phyloP scores from a whole-genome alignment of 352 stramenopile genomes.

The Thalassiosira hispida region DNA sequence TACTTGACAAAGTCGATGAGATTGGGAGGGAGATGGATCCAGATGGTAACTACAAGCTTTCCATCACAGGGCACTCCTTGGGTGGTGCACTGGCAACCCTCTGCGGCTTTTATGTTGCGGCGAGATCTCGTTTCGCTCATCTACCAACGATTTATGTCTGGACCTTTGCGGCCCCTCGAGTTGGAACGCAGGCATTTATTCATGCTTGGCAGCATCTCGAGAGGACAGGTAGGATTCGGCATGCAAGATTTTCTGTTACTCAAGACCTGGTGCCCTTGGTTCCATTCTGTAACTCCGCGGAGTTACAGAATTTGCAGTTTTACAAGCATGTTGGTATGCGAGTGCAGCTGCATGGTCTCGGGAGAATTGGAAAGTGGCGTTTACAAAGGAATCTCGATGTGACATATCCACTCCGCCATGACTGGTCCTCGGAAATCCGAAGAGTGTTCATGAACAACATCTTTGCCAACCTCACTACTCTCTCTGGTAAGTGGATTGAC shows the following conservation, averaged over 20 bases:
- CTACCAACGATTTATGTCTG: conserved; percentile 18
- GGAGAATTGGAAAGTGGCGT: conserved; percentile 27
- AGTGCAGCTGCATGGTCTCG: conserved; percentile 3
- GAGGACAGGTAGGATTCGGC: conserved; percentile 11
- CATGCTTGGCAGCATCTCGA: conserved; percentile 28
- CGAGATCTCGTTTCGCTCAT: not conserved
- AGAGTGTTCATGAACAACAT: conserved; percentile 6
- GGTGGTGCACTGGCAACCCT: conserved; percentile 37
- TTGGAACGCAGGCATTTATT: conserved; percentile 10
- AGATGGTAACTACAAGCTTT: conserved; percentile 36
- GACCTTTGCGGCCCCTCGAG: conserved; percentile 23
- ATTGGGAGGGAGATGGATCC: conserved; percentile 30
- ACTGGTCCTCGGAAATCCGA: not conserved
- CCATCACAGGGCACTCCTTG: conserved; percentile 27
- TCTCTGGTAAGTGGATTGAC: conserved; percentile 16
- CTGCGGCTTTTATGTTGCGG: not conserved
- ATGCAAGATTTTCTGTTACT: conserved; percentile 20
- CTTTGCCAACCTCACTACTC: conserved; percentile 4
- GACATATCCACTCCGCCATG: conserved; percentile 9
- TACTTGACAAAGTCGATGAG: conserved; percentile 24
- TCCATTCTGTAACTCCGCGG: conserved; percentile 8
- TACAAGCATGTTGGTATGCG: conserved; percentile 31
- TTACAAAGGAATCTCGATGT: conserved; percentile 26
- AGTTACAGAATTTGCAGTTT: not conserved
- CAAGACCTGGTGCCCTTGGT: conserved; percentile 26